phyloP scores from a whole-genome alignment of 768 basidiomycete species.

The Russula ochroleuca region DNA sequence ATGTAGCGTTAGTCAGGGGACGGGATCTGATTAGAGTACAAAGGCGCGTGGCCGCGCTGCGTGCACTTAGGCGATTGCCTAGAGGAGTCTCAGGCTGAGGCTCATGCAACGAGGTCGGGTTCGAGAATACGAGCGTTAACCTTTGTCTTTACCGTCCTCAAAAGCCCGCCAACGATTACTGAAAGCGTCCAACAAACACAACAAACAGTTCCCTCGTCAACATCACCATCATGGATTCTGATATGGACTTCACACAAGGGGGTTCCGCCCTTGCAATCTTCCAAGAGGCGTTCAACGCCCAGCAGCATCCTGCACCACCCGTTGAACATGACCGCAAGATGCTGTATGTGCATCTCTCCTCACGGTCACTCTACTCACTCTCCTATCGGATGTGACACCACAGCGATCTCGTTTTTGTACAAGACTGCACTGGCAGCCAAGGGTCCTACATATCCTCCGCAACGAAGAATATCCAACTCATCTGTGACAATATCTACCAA shows the following conservation, averaged over 20 bases:
- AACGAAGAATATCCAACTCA: slow-evolving; percentile 93
- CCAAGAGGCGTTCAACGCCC: slow-evolving; percentile 36
- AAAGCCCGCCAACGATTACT: too few relatives aligned
- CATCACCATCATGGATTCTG: slow-evolving; percentile 59
- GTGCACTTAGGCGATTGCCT: slow-evolving; percentile 20
- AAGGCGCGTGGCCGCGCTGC: slow-evolving; percentile 17
- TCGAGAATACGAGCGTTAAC: slow-evolving; percentile 18
- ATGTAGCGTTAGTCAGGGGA: neutral
- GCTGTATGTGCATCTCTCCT: slow-evolving; percentile 51
- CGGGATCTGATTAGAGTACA: slow-evolving; percentile 15
- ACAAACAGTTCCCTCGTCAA: slow-evolving; percentile 3
- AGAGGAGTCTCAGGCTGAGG: slow-evolving; percentile 5
- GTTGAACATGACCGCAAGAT: slow-evolving; percentile 54
- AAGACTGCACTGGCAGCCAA: slow-evolving; percentile 92
- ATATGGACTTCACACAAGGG: slow-evolving; percentile 62
- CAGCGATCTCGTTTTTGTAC: slow-evolving; percentile 91
- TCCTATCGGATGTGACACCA: slow-evolving; percentile 1
- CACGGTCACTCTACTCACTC: neutral
- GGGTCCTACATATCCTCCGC: slow-evolving; percentile 90
- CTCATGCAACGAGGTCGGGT: slow-evolving; percentile 23
- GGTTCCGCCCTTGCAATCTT: slow-evolving; percentile 34
- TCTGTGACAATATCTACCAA: slow-evolving; percentile 91
- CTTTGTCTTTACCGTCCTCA: slow-evolving; percentile 10
- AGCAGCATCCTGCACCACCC: slow-evolving; percentile 36
- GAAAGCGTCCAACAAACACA: slow-evolving; percentile 4